These are phyloP conservation scores for Neocucurbitaria cava DNA, from an alignment of 2,329 filamentous ascomycete genomes.

Conservation along the genomic window DNA sequence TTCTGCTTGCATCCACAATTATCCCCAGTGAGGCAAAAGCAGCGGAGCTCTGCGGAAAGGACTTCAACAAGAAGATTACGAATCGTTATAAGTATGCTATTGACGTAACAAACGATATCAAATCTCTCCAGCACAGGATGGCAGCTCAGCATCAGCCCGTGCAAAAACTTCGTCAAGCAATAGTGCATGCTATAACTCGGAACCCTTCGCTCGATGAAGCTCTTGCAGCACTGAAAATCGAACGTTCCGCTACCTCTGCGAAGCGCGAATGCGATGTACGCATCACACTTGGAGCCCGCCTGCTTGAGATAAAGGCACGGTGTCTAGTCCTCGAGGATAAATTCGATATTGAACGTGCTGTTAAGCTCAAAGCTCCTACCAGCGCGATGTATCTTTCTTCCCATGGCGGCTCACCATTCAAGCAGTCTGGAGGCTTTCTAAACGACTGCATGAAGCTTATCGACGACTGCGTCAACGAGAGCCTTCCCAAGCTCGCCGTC, in stretches of 20 bases:
- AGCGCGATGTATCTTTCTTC: conserved; percentile 10
- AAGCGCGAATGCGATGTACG: conserved; percentile 37
- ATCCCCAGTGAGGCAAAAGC: background rate
- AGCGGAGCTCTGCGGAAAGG: background rate
- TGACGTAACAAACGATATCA: conserved; percentile 25
- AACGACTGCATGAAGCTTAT: conserved; percentile 39
- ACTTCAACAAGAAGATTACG: background rate
- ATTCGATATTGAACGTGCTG: conserved; percentile 25
- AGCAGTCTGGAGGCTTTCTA: conserved; percentile 28
- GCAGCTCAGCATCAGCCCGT: conserved; percentile 46
- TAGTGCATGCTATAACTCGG: conserved; percentile 22
- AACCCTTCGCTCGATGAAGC: conserved; percentile 20
- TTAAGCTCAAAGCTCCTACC: background rate
- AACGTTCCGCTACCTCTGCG: conserved; percentile 14
- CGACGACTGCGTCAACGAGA: conserved; percentile 32
- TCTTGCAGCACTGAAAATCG: conserved; percentile 25
- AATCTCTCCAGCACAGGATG: conserved; percentile 23
- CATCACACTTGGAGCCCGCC: conserved; percentile 33
- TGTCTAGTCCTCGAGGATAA: conserved; percentile 41
- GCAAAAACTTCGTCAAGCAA: conserved; percentile 51
- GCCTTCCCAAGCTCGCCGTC: conserved; percentile 48
- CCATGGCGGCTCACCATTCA: conserved; percentile 11
- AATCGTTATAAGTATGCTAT: conserved; percentile 17
- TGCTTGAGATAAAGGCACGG: conserved; percentile 38
- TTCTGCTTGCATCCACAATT: background rate